Percentiles rank a stretch among this genome's conserved stretches.
phyloP scores from a whole-genome alignment of 768 basidiomycete species.

The Boletus rex-veris region DNA sequence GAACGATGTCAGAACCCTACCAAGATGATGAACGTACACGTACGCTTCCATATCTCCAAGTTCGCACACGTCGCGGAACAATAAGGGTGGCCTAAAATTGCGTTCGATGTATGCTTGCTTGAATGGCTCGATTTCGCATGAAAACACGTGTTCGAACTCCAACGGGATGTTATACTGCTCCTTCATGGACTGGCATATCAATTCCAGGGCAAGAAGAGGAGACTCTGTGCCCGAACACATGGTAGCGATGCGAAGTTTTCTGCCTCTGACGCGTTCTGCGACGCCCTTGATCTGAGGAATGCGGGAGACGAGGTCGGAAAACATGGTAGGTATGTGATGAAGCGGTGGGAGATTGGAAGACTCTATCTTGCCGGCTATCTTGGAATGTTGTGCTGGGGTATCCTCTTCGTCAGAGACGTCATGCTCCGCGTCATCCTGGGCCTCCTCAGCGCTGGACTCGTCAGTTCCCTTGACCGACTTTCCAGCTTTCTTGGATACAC shows the following conservation, averaged over 20 bases:
- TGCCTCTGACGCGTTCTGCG: constrained; percentile 63
- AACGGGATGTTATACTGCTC: constrained; percentile 63
- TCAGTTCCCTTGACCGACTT: constrained; percentile 33
- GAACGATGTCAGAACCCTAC: constrained; percentile 2
- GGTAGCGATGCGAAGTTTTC: constrained; percentile 89
- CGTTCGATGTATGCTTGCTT: constrained; percentile 97
- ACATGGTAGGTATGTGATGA: constrained; percentile 66
- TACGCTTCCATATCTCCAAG: constrained; percentile 77
- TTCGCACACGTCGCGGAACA: constrained; percentile 94
- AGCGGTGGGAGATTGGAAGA: constrained; percentile 75
- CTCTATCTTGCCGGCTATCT: constrained; percentile 42
- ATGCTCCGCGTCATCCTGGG: constrained; percentile 34
- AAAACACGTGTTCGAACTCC: constrained; percentile 88
- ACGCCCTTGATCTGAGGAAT: constrained; percentile 65
- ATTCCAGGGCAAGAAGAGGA: constrained; percentile 82
- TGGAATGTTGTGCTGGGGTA: constrained; percentile 33
- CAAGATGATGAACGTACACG: constrained; percentile 25
- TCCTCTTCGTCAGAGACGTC: constrained; percentile 32
- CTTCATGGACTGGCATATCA: constrained; percentile 74
- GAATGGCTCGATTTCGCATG: constrained; percentile 96
- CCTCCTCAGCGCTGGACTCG: constrained; percentile 29
- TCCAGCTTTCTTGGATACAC: constrained; percentile 25
- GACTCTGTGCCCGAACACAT: constrained; percentile 99
- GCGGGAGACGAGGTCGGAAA: constrained; percentile 66
- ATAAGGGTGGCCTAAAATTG: constrained; percentile 87